Conservation (phyloP, 2,329 filamentous ascomycete genomes). For the Monilinia aucupariae region DNA sequence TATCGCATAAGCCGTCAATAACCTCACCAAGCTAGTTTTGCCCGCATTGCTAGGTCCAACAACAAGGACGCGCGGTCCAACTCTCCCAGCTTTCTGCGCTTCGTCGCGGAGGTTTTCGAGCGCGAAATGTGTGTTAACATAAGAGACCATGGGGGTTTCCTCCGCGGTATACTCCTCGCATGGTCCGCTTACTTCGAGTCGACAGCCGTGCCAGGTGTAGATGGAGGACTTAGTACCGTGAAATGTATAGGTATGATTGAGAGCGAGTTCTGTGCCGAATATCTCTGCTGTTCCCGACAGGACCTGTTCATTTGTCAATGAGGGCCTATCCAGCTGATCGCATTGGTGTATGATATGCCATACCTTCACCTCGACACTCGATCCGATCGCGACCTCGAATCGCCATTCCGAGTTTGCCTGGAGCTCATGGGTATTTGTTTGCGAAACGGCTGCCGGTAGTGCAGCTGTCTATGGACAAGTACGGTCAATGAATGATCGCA, state of each 20-base stretch:
- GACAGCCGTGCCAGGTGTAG: conserved; percentile 87
- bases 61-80: conserved; percentile 78
- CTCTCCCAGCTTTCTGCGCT: conserved; percentile 44
- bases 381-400: conserved; percentile 61
- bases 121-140: conserved; percentile 83
- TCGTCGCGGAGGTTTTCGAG: conserved; percentile 67
- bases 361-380: conserved; percentile 49
- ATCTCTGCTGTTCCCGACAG: conserved; percentile 81
- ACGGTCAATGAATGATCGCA: conserved; percentile 5
- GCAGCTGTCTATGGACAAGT: conserved; percentile 25
- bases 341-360: conserved; percentile 12
- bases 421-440: conserved; percentile 47
- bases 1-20: conserved; percentile 73
- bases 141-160: conserved; percentile 74
- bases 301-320: conserved; percentile 48
- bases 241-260: conserved; percentile 74
- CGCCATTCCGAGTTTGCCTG: conserved; percentile 69
- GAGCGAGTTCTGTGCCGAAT: conserved; percentile 89
- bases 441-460: conserved; percentile 34
- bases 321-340: conserved; percentile 20
- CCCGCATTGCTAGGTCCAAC: conserved; percentile 73
- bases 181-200: conserved; percentile 65
- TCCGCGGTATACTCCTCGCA: conserved; percentile 60
- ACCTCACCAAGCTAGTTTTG: conserved; percentile 76
- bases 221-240: conserved; percentile 79